These are phyloP conservation scores for Mycena indigotica DNA, from an alignment of 768 basidiomycete genomes.

Conservation along the genomic window DNA sequence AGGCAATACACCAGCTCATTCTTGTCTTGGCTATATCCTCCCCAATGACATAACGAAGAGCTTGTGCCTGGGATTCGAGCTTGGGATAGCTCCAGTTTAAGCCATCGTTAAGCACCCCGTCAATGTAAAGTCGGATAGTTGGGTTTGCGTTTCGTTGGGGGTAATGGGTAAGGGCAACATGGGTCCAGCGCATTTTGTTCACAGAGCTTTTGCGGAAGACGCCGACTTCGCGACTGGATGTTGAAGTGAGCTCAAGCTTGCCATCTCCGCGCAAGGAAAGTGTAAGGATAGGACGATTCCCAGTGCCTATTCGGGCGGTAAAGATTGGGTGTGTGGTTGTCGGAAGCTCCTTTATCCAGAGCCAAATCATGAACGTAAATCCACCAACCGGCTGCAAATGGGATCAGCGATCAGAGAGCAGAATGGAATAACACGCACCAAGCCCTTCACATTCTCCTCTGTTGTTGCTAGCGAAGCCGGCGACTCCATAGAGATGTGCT, in stretches of 20 bases:
- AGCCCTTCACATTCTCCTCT: conserved; percentile 49
- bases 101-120: conserved; percentile 68
- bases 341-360: conserved; percentile 49
- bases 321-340: conserved; percentile 40
- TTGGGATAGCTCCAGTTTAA: conserved; percentile 68
- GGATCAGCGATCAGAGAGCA: background rate
- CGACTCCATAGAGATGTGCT: conserved; percentile 72
- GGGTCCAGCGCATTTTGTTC: conserved; percentile 67
- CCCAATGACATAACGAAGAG: conserved; percentile 56
- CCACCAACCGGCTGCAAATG: conserved; percentile 50
- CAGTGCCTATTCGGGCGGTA: conserved; percentile 31
- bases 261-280: conserved; percentile 60
- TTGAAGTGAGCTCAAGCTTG: conserved; percentile 49
- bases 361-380: conserved; percentile 72
- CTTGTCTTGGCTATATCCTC: conserved; percentile 44
- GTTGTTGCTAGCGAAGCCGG: conserved; percentile 52
- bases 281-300: conserved; percentile 35
- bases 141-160: conserved; percentile 57
- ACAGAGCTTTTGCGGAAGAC: conserved; percentile 51
- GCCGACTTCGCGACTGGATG: conserved; percentile 40
- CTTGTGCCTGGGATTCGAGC: conserved; percentile 38
- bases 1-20: conserved; percentile 71
- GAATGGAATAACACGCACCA: conserved; percentile 28
- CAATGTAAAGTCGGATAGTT: conserved; percentile 69
- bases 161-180: conserved; percentile 68